Evolutionary conservation across 495 filamentous ascomycete genomes (phyloP).

Genomic region (Aspergillus mulundensis): DNA sequence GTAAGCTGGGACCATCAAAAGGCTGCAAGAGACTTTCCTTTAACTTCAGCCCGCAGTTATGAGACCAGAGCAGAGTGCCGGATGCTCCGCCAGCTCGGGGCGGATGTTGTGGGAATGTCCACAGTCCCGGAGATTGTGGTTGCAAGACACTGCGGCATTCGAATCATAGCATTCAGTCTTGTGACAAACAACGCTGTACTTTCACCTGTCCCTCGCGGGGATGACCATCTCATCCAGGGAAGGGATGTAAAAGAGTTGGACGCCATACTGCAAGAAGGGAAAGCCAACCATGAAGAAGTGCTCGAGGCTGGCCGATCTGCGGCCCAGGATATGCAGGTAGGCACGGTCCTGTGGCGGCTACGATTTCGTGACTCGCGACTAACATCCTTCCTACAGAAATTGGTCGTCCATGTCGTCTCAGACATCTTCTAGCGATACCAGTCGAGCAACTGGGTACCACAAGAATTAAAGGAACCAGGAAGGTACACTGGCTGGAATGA

Average conservation of each 20-base stretch:
- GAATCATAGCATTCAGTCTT: constrained; percentile 68
- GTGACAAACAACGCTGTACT: constrained; percentile 73
- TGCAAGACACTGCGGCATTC: constrained; percentile 65
- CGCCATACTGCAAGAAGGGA: constrained; percentile 56
- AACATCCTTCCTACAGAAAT: constrained; percentile 30
- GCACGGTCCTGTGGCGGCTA: neutral
- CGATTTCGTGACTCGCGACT: constrained; percentile 10
- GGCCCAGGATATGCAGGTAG: constrained; percentile 65
- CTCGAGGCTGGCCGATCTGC: constrained; percentile 59
- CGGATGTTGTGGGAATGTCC: constrained; percentile 75
- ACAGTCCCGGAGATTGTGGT: constrained; percentile 75
- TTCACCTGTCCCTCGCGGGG: constrained; percentile 58
- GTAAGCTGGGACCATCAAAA: constrained; percentile 29
- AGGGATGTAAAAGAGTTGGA: constrained; percentile 47
- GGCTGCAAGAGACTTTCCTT: neutral
- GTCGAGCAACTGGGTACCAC: neutral
- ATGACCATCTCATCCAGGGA: constrained; percentile 44
- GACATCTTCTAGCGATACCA: neutral
- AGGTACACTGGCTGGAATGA: too few species aligned
- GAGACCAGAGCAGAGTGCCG: constrained; percentile 76
- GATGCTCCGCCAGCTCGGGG: constrained; percentile 62
- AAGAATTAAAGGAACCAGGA: neutral
- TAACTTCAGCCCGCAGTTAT: constrained; percentile 46
- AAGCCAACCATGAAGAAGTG: constrained; percentile 70
- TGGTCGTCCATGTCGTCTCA: constrained; percentile 37